These are phyloP conservation scores for Corchorus capsularis DNA, from an alignment of 345 rosid species.

Conservation along the genomic window DNA sequence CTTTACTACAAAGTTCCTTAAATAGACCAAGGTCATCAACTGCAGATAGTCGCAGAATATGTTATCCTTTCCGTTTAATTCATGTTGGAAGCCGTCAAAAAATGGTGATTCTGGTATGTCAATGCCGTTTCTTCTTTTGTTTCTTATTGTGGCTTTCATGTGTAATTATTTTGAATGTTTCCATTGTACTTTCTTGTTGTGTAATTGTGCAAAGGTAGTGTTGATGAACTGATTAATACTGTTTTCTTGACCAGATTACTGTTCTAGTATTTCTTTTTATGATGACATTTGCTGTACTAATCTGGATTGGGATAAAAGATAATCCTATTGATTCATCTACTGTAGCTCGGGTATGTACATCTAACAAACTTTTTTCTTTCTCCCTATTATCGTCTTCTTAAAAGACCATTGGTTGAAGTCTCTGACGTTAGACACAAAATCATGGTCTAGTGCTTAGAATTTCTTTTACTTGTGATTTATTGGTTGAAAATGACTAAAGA, in stretches of 20 bases:
- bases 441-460: background rate
- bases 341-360: slow-evolving; percentile 52
- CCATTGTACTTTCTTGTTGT: background rate
- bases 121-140: slow-evolving; percentile 5
- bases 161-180: slow-evolving; percentile 1
- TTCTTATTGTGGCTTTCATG: slow-evolving; percentile 3
- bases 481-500: background rate
- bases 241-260: slow-evolving; percentile 41
- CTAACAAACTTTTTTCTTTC: slow-evolving; percentile 14
- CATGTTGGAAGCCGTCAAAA: slow-evolving; percentile 68
- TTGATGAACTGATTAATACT: slow-evolving; percentile 5
- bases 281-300: slow-evolving; percentile 52
- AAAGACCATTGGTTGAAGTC: background rate
- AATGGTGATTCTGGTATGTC: slow-evolving; percentile 57
- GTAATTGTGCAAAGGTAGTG: slow-evolving; percentile 1
- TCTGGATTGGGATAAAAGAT: slow-evolving; percentile 57
- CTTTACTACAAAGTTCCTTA: slow-evolving; percentile 46
- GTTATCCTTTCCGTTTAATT: slow-evolving; percentile 52
- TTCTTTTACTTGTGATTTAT: background rate
- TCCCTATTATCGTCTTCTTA: background rate
- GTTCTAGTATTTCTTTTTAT: slow-evolving; percentile 41
- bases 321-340: slow-evolving; percentile 41
- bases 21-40: slow-evolving; percentile 36
- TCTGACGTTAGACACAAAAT: background rate
- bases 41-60: slow-evolving; percentile 39